Evolutionary conservation across 805 yeast genomes (phyloP), one percentile per base, ranked within the genome.

Genomic region (Starmerella cellae): DNA sequence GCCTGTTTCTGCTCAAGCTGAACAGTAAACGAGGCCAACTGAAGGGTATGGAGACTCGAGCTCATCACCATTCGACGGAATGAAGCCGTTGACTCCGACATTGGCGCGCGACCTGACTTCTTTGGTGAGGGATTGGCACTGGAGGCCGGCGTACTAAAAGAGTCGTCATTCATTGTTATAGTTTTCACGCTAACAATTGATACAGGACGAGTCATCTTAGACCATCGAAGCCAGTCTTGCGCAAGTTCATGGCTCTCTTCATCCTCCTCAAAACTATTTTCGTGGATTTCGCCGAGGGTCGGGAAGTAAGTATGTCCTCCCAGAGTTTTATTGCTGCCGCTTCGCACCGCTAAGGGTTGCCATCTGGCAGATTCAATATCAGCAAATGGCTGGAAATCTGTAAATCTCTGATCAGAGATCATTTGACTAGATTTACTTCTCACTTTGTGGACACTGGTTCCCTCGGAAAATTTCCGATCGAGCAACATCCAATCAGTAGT

Each of bases 21-120:
- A 17, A 54, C 56, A 3, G 53, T 48, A 35, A 56, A 55, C 16
- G 59, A 49, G 5, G 61, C 61, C 41, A 59, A 48, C 47, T 59
- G 61, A 34, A 59, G 48, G 2, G 60, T 51, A 29, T 49, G 54
- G 34, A 51, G 35, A 22, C 58, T 52, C 32, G 60, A 52, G 38
- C 53, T 45, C 54, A 46, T 47, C 26, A 53, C 51, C 49, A 53
- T 47, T 3, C 46, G 42, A 2, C 49, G 38, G 41, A 52, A 51
- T 14, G 53, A 46, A 1, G 37, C 31, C 10, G 37, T 39, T 3
- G 53, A 44, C 17, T 35, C 29, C 9, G 56, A 42, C 20, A 36
- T 44, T 16, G 51, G 47, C n/a, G 43, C n/a, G 14, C 18, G 5
- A 35, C 11, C 10, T 11, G 18, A 9, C 23, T 23, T 26, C 10